phyloP scores from a whole-genome alignment of 768 basidiomycete species.

The Pleurotus cornucopiae region DNA sequence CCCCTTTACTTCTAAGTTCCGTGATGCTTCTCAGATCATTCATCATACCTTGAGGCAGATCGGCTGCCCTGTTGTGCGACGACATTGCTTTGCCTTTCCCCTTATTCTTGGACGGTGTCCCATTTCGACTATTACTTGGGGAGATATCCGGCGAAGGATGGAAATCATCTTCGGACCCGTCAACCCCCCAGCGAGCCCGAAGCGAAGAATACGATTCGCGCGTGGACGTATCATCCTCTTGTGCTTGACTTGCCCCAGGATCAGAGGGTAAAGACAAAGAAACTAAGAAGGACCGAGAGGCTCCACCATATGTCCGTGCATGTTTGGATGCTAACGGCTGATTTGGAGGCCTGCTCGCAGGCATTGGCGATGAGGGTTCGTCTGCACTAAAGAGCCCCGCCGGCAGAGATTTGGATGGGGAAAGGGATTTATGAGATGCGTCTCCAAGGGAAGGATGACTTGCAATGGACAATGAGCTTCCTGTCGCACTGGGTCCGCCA shows the following conservation, averaged over 20 bases:
- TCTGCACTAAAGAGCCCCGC: slow-evolving; percentile 17
- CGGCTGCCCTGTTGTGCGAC: slow-evolving; percentile 17
- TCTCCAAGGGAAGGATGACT: slow-evolving; percentile 12
- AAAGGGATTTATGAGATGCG: background rate
- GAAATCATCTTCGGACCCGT: slow-evolving; percentile 73
- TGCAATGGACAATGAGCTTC: slow-evolving; percentile 8
- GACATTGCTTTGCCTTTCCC: slow-evolving; percentile 35
- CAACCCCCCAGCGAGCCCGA: slow-evolving; percentile 78
- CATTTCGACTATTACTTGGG: slow-evolving; percentile 17
- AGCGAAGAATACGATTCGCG: slow-evolving; percentile 77
- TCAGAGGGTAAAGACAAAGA: slow-evolving; percentile 39
- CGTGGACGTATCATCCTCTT: slow-evolving; percentile 45
- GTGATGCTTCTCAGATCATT: slow-evolving; percentile 78
- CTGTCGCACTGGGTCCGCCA: background rate
- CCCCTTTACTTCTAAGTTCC: slow-evolving; percentile 76
- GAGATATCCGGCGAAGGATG: slow-evolving; percentile 24
- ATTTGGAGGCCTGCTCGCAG: slow-evolving; percentile 19
- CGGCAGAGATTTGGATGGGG: slow-evolving; percentile 12
- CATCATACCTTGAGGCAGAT: slow-evolving; percentile 55
- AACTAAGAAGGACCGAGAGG: slow-evolving; percentile 77
- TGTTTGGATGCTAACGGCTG: slow-evolving; percentile 26
- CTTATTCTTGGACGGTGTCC: slow-evolving; percentile 30
- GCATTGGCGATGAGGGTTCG: slow-evolving; percentile 17
- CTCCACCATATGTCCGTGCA: slow-evolving; percentile 69
- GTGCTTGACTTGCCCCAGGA: slow-evolving; percentile 27